These are phyloP conservation scores for Lentinula raphanica DNA, from an alignment of 768 basidiomycete genomes.

Conservation along the genomic window DNA sequence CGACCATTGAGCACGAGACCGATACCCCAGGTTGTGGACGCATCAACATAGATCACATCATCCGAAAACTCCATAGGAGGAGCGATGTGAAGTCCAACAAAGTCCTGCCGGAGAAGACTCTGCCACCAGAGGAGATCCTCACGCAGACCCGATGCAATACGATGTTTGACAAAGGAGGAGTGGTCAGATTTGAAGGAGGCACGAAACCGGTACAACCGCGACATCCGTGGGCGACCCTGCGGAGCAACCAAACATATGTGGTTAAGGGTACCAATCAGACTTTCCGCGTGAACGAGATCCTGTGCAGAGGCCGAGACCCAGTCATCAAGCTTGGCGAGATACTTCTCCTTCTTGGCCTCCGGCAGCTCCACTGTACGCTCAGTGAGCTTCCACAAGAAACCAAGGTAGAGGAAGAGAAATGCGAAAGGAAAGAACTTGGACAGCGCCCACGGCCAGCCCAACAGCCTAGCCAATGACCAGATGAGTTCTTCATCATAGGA, in stretches of 20 bases:
- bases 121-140: constrained; percentile 5
- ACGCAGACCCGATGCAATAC: not conserved
- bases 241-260: constrained; percentile 29
- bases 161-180: not conserved
- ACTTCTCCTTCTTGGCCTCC: constrained; percentile 22
- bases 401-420: constrained; percentile 26
- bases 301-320: too few relatives aligned
- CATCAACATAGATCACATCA: constrained; percentile 32
- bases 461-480: constrained; percentile 9
- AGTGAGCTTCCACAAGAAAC: constrained; percentile 31
- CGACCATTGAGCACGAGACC: constrained; percentile 27
- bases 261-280: constrained; percentile 30
- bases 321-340: too few relatives aligned
- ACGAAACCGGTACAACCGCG: constrained; percentile 24
- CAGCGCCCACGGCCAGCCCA: constrained; percentile 20
- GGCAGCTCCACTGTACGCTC: constrained; percentile 26
- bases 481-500: constrained; percentile 14
- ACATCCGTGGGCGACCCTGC: constrained; percentile 23
- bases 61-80: constrained; percentile 13
- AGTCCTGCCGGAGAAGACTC: not conserved
- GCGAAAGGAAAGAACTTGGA: too few relatives aligned
- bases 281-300: too few relatives aligned
- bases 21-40: constrained; percentile 35
- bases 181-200: constrained; percentile 15
- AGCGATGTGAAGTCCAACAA: not conserved